Conservation (phyloP, 441 rosid genomes). For the Populus hybrid region DNA sequence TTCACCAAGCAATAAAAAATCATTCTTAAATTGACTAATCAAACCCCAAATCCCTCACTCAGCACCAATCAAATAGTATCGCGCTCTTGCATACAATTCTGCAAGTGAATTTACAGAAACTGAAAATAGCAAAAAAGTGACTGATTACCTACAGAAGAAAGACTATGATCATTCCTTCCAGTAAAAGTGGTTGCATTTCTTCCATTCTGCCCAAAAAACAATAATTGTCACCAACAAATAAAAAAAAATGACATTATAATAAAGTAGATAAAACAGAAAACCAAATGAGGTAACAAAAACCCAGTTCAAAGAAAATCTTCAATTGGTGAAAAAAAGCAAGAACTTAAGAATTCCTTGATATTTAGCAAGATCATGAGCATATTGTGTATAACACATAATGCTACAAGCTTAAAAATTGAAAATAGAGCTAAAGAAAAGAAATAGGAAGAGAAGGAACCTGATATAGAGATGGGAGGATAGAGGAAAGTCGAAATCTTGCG, state of each 20-base stretch:
- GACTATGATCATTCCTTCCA: conserved; percentile 25
- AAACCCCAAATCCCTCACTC: not conserved
- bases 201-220: conserved; percentile 26
- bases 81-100: not conserved
- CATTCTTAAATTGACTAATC: not conserved
- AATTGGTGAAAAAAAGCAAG: not conserved
- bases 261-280: not conserved
- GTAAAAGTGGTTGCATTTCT: conserved; percentile 26
- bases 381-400: not conserved
- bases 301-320: not conserved
- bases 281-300: not conserved
- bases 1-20: conserved; percentile 38
- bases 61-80: not conserved
- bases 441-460: conserved; percentile 15
- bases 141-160: conserved; percentile 53
- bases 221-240: not conserved
- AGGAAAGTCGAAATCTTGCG: conserved; percentile 19
- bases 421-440: not conserved
- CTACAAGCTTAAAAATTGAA: not conserved
- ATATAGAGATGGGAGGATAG: conserved; percentile 11
- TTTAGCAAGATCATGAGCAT: not conserved
- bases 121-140: not conserved
- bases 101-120: not conserved
- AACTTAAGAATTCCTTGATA: not conserved
- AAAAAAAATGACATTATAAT: not conserved